Conservation (phyloP, 495 filamentous ascomycete genomes). For the Penicillium riverlandense region DNA sequence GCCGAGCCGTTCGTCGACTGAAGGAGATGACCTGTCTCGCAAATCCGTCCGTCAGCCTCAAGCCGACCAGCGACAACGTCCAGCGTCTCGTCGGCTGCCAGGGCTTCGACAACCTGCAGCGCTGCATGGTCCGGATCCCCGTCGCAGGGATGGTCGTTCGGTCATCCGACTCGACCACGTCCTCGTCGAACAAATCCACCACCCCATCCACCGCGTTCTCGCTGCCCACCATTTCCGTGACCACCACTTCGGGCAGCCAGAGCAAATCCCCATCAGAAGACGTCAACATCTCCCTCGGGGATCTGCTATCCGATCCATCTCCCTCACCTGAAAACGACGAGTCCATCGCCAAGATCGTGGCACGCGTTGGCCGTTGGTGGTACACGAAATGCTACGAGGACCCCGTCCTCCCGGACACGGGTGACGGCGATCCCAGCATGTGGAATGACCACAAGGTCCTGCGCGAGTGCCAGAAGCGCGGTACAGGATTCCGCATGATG, state of each 20-base stretch:
- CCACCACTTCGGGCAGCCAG: conserved; percentile 13
- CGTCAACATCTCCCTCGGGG: conserved; percentile 53
- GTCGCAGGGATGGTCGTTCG: conserved; percentile 63
- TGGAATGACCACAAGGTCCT: conserved; percentile 73
- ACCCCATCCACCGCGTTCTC: conserved; percentile 24
- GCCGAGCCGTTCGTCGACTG: conserved; percentile 66
- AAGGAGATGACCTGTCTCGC: conserved; percentile 67
- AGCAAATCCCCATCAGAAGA: conserved; percentile 34
- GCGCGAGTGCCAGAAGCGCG: conserved; percentile 76
- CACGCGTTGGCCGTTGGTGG: conserved; percentile 93
- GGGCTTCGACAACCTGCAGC: conserved; percentile 78
- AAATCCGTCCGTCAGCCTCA: conserved; percentile 58
- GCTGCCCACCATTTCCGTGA: conserved; percentile 17
- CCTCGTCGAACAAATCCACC: conserved; percentile 23
- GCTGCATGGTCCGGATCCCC: conserved; percentile 84
- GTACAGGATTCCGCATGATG: conserved; percentile 81
- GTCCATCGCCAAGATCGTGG: conserved; percentile 83
- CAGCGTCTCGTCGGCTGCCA: conserved; percentile 66
- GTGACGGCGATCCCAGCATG: conserved; percentile 54
- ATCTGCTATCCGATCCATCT: conserved; percentile 58
- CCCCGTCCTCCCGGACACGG: conserved; percentile 42
- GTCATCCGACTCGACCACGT: conserved; percentile 29
- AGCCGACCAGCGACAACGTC: conserved; percentile 69
- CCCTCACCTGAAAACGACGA: conserved; percentile 57
- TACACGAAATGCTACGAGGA: conserved; percentile 88